Conservation (phyloP, 257 asterid species). For the Solanum dulcamara region DNA sequence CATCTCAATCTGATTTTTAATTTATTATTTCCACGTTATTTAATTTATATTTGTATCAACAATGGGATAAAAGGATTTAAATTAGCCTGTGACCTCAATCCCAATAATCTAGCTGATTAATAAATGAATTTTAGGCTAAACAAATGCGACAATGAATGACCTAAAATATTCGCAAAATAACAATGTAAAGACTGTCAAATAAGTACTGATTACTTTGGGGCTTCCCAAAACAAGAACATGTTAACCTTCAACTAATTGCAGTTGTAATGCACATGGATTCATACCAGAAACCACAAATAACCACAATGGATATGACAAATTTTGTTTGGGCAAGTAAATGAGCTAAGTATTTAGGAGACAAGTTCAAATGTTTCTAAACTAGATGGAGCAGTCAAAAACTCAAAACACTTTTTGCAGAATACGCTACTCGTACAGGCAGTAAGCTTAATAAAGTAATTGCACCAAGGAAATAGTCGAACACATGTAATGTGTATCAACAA, state of each 20-base stretch:
- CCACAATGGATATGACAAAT: not conserved
- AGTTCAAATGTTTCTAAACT: not conserved
- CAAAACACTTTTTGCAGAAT: not conserved
- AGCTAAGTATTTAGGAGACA: not conserved
- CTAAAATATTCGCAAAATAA: not conserved
- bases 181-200: not conserved
- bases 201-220: not conserved
- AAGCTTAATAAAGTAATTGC: not conserved
- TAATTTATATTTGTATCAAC: too few relatives aligned
- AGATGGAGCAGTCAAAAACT: not conserved
- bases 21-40: too few relatives aligned
- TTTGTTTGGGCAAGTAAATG: not conserved
- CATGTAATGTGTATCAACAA: not conserved
- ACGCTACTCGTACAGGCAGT: not conserved
- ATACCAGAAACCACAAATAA: not conserved
- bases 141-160: not conserved
- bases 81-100: not conserved
- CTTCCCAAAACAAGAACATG: not conserved
- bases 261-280: not conserved
- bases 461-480: not conserved
- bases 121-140: not conserved
- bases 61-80: not conserved
- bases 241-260: not conserved
- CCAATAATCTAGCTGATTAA: not conserved
- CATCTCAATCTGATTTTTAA: not conserved